Evolutionary conservation across 73 alveolate genomes (phyloP), one percentile per base, ranked within the genome.

Genomic region (Uronychia binucleata): DNA sequence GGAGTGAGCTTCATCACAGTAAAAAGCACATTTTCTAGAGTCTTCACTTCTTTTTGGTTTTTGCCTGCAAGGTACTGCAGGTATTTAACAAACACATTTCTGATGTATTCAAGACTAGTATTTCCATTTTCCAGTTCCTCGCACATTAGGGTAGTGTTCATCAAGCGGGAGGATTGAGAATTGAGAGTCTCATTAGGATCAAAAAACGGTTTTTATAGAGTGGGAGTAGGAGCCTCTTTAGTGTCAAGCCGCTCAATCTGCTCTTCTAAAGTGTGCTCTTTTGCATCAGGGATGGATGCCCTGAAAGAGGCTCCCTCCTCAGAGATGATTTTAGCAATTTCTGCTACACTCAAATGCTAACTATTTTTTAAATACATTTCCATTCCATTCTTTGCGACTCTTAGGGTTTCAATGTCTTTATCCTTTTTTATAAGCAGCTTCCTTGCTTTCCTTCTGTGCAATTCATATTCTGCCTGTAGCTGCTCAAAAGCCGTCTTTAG

Each of bases 61-160:
- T 90, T 90, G 59, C 80, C 67, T 28, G 95, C 95, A 28, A 85
- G 29, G 67, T 90, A 90, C 57, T 83, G 88, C 0, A 90, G 80
- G 57, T 90, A 90, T 33, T 87, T 90, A 0, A 85, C 92, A 58
- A 82, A 90, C 0, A 90, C 90, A 46, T 90, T 90, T 59, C 81
- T 90, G 8, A 90, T 75, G 77, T 90, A 85, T 77, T 90, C 95
- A 1, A 33, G 5, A 74, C 57, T 82, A 5, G 81, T 75, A 26
- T 75, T 26, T 5, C 32, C 81, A 75, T 46, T 46, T 19, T 32
- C 81, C 30, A 75, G 81, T 30, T 75, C 57, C 32, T 75, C n/a
- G 5, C 28, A 26, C 27, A 26, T 8, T 30, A 26, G 8, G 8
- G 46, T 75, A 32, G 84, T 29, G 75, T 74, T 87, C 28, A 5